Base-by-base conservation (phyloP, 2,329 filamentous ascomycete species). In the Bipolaris oryzae region DNA sequence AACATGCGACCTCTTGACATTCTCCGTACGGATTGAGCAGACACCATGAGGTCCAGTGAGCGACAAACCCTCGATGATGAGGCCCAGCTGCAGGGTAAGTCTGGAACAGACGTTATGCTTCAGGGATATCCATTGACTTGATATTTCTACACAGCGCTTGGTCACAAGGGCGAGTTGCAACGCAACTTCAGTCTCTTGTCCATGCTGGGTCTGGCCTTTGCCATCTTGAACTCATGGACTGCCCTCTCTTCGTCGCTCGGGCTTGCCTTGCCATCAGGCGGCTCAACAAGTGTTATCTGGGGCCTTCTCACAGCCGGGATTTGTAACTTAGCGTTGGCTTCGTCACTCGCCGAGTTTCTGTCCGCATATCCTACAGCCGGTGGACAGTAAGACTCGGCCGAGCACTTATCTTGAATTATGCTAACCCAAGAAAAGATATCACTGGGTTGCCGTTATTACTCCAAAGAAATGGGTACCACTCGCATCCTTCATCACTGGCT, bases 281-380 rank as follows among this genome's bases (percentile, higher is more conserved):
- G 90, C 0, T 84, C 87, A 18, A 86, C 84, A 7, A 84, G 87
- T 55, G 87, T 92, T 38, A 83, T 93, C 55, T 93, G 90, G 89
- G 90, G 89, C 3, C 67, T 82, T 5, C 67, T 85, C 11, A 81
- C 79, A 2, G 79, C 79, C 6, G 80, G 75, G 2, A 60, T 90
- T 44, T 91, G 88, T 77, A 91, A 91, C 66, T 69, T 91, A 9
- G 89, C 85, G 64, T 81, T 91, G 35, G 87, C 89, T 5, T 83
- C 86, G 7, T 89, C 86, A 3, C 79, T 91, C 25, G 88, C 88
- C 45, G 89, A 91, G 71, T 91, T 90, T 68, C 78, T 90, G 9
- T 88, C 86, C 0, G 86, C 87, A 0, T 90, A 87, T 70, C 83
- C 78, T 21, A 85, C 78, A 7, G 76, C 76, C 16, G 75, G 75